These are phyloP conservation scores for Lactifluus piperatus DNA, from an alignment of 768 basidiomycete genomes.

Conservation along the genomic window DNA sequence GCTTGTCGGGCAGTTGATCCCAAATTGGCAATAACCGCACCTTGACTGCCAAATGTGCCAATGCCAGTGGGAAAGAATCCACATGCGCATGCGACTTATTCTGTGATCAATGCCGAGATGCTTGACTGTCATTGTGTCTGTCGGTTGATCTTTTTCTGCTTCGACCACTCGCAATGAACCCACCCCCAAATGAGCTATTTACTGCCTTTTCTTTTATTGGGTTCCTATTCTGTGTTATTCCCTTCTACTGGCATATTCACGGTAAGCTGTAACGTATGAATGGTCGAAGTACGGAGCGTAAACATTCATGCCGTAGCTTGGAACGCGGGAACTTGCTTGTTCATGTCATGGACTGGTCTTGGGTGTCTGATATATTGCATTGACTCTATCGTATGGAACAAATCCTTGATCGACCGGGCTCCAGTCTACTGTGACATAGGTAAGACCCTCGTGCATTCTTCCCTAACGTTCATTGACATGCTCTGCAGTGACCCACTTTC, in stretches of 20 bases:
- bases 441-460: constrained; percentile 16
- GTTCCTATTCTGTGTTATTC: constrained; percentile 39
- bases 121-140: too few species aligned
- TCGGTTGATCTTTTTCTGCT: too few species aligned
- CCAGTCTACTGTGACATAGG: too few species aligned
- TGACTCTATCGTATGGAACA: too few species aligned
- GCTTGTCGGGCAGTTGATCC: too few species aligned
- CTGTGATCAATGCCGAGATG: too few species aligned
- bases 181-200: constrained; percentile 20
- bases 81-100: too few species aligned
- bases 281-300: neutral
- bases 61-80: too few species aligned
- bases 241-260: constrained; percentile 50
- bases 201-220: constrained; percentile 36
- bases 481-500: constrained; percentile 32
- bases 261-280: constrained; percentile 19
- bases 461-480: neutral
- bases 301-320: constrained; percentile 33
- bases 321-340: constrained; percentile 71
- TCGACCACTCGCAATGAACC: neutral
- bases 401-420: too few species aligned
- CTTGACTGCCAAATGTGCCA: too few species aligned
- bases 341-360: constrained; percentile 59
- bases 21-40: too few species aligned
- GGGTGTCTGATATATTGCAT: constrained; percentile 46